Evolutionary conservation across 192 early-diverging fungal genomes (phyloP).

Genomic region (Mortierella hygrophila): DNA sequence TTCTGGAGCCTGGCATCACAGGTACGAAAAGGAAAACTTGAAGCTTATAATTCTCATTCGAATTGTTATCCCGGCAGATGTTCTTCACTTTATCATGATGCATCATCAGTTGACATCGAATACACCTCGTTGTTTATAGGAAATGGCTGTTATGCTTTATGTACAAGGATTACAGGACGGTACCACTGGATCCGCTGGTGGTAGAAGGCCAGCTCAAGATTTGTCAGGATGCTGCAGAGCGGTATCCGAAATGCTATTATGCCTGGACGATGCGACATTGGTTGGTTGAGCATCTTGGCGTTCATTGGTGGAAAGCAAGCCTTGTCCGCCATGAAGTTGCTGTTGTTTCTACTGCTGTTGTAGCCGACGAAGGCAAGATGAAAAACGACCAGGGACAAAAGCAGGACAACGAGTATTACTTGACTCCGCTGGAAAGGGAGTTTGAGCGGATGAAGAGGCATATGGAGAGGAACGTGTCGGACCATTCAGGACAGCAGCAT

Average conservation of each 20-base stretch:
- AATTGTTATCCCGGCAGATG: neutral
- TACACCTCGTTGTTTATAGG: neutral
- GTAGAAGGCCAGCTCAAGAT: slow-evolving; percentile 45
- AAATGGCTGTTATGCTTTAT: slow-evolving; percentile 39
- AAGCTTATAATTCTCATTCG: neutral
- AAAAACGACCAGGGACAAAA: neutral
- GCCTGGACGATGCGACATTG: slow-evolving; percentile 67
- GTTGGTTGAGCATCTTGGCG: slow-evolving; percentile 46
- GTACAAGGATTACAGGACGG: slow-evolving; percentile 20
- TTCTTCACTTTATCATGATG: neutral
- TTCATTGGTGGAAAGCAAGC: slow-evolving; percentile 7
- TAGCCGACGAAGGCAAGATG: too few species aligned
- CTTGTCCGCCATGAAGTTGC: neutral
- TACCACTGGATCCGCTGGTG: slow-evolving; percentile 10
- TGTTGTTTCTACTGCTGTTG: neutral
- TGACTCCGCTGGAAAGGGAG: slow-evolving; percentile 39
- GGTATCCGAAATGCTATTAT: slow-evolving; percentile 68
- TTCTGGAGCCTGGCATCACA: slow-evolving; percentile 64
- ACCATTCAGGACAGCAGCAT: slow-evolving; percentile 64
- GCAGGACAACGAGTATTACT: neutral
- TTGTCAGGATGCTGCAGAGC: slow-evolving; percentile 44
- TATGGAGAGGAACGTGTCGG: slow-evolving; percentile 58
- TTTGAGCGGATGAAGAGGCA: slow-evolving; percentile 49
- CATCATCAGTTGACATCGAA: neutral
- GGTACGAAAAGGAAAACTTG: slow-evolving; percentile 25